phyloP scores from a whole-genome alignment of 2,329 filamentous ascomycete species.

The Tolypocladium ovalisporum region DNA sequence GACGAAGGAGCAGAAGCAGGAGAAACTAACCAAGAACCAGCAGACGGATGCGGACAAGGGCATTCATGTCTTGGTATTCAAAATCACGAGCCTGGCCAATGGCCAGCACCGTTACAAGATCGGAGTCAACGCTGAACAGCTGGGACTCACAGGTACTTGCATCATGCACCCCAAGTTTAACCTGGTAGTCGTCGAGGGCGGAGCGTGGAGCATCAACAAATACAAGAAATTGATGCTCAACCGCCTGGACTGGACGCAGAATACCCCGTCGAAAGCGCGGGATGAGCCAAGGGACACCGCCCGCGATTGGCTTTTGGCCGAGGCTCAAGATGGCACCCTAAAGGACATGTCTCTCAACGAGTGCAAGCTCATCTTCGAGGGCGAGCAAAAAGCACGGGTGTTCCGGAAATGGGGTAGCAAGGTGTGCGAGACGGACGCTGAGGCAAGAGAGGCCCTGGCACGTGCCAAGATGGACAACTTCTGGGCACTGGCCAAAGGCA shows the following conservation, averaged over 20 bases:
- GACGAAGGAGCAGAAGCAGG: constrained; percentile 74
- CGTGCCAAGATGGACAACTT: constrained; percentile 90
- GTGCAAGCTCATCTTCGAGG: constrained; percentile 81
- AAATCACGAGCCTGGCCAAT: constrained; percentile 79
- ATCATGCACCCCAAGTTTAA: constrained; percentile 85
- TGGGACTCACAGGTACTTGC: constrained; percentile 78
- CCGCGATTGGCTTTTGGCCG: constrained; percentile 66
- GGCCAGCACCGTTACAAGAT: constrained; percentile 92
- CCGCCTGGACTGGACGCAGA: constrained; percentile 92
- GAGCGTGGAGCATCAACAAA: constrained; percentile 66
- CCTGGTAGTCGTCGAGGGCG: constrained; percentile 85
- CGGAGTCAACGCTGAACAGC: constrained; percentile 81
- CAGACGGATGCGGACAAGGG: constrained; percentile 81
- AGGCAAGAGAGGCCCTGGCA: constrained; percentile 70
- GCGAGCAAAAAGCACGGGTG: constrained; percentile 66
- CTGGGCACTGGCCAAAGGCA: constrained; percentile 77
- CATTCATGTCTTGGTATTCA: constrained; percentile 79
- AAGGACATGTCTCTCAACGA: constrained; percentile 77
- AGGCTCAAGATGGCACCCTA: constrained; percentile 66
- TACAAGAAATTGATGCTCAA: constrained; percentile 92
- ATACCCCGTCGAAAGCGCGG: constrained; percentile 55
- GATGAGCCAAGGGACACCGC: constrained; percentile 51
- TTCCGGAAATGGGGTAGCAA: constrained; percentile 86
- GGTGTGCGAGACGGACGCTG: constrained; percentile 85
- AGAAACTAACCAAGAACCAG: constrained; percentile 75